Base-by-base conservation (phyloP, 2,329 filamentous ascomycete species). In the Colletotrichum siamense region DNA sequence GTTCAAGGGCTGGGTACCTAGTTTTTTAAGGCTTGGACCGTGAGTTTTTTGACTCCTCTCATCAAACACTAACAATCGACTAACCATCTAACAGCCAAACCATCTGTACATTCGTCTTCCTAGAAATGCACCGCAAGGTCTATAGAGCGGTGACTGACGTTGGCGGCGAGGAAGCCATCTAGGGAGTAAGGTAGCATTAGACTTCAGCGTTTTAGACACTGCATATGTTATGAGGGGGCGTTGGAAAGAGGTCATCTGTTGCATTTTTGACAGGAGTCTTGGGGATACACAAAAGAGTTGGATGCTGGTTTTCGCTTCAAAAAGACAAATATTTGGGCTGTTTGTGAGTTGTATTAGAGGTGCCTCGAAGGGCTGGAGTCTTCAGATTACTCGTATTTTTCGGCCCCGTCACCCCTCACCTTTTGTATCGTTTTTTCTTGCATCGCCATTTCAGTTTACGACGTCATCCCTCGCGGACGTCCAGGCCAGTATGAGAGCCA, bases 1-100 rank as follows among this genome's bases (percentile, higher is more conserved):
- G 90, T 98, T 98, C 86, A 95, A 95, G 84, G 95, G 95, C 77
- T 98, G 95, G 95, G 92, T 96, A 63, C 95, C 95, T n/a, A 92
- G 91, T 79, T 94, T 94, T 82, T 86, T 93, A 78, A 86, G 92
- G 75, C 85, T 94, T 66, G 92, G 92, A 81, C 92, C 92, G 88
- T 92, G 85, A 86, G 90, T 89, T 36, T 77, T 30, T 49, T 28
- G 18, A n/a, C 59, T 34, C 24, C 52, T 39, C 59, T 63, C 34
- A 36, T 18, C 39, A 4, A 36, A 22, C 30, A 0, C 16, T n/a
- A 3, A 18, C 8, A n/a, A 68, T 18, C 55, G n/a, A 30, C 62
- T 36, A 64, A 66, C 59, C 28, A 55, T n/a, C 66, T 18, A 10
- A 49, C 66, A 92, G 91, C 44, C 95, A 98, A 87, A 98, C 95